Evolutionary conservation across 768 basidiomycete genomes (phyloP), one percentile per base, ranked within the genome.

Genomic region (Pleurotus cornucopiae): DNA sequence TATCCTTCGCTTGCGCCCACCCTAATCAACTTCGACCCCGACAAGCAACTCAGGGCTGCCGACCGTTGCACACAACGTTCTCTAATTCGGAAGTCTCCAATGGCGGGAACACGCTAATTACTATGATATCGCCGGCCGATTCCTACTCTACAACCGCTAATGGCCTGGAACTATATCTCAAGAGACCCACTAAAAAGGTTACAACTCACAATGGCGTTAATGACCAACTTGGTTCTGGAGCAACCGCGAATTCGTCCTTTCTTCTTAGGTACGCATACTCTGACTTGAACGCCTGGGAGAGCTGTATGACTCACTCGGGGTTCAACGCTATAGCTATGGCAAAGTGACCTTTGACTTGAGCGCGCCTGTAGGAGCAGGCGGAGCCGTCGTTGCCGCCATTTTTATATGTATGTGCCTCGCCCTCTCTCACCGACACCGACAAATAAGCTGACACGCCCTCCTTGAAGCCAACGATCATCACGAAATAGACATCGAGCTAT

Each of bases 401-500:
- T 58, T 77, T 18, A 72, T 76, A 6, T 71, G 74, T 72, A 54
- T 46, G 67, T 38, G 44, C 30, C 30, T 34, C 11, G 3, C 9
- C 3, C 30, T 11, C 11, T 34, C 30, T 9, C 30, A 11, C 0
- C 11, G 7, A 11, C 6, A 11, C 7, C 2, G 30, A 9, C 9
- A 34, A 11, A 44, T 21, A 21, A 52, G 40, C 21, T 51, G 7
- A 20, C 4, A 2, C 26, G 14, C 30, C 16, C 18, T 41, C 9
- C 16, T 30, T 51, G 11, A 34, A 62, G 66, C 62, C 21, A 58
- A 64, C 43, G 37, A 66, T 37, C 49, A 55, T 13, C 76, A 77
- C 58, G 75, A 79, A 54, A 73, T 76, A 26, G 77, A 79, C 58
- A 60, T 78, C 38, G 76, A 79, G 57, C 58, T 75, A 4, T 62